A percentile compares a stretch with the other conserved stretches of the same genome.
These are phyloP conservation scores for Zoysia pacifica DNA, from an alignment of 176 grass and related monocot genomes.

Conservation along the genomic window DNA sequence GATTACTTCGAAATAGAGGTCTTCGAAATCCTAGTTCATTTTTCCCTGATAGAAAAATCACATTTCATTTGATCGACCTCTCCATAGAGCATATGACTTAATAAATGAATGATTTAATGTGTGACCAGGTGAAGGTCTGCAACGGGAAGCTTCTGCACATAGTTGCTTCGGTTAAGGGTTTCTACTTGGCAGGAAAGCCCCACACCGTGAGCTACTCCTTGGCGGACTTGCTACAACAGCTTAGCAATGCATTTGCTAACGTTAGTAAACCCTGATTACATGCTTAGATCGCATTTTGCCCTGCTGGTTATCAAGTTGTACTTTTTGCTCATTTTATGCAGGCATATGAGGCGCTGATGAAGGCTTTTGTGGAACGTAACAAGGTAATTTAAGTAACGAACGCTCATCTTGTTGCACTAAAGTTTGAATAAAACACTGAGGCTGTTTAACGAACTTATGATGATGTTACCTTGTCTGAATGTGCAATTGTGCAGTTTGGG, in stretches of 20 bases:
- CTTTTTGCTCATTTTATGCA: constrained; percentile 40
- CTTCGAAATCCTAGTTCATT: background rate
- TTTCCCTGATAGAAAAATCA: no score
- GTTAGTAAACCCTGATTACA: constrained; percentile 43
- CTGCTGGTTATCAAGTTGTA: background rate
- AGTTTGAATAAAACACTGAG: constrained; percentile 10
- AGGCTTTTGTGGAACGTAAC: constrained; percentile 92
- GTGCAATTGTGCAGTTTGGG: constrained; percentile 86
- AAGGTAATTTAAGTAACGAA: constrained; percentile 56
- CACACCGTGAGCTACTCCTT: constrained; percentile 61
- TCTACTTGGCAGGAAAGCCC: constrained; percentile 74
- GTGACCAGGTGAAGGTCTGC: constrained; percentile 87
- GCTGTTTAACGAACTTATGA: constrained; percentile 5
- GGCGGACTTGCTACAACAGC: constrained; percentile 83
- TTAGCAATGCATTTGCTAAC: constrained; percentile 95
- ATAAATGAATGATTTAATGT: background rate
- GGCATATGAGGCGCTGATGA: constrained; percentile 81
- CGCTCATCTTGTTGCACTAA: background rate
- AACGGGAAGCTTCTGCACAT: constrained; percentile 88
- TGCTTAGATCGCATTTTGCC: background rate
- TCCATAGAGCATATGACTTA: background rate
- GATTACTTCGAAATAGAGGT: constrained; percentile 94
- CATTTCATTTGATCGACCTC: background rate
- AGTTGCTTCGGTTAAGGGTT: constrained; percentile 78
- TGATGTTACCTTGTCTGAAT: constrained; percentile 26